Evolutionary conservation across 2,329 filamentous ascomycete genomes (phyloP).

Genomic region (Colletotrichum spinosum): DNA sequence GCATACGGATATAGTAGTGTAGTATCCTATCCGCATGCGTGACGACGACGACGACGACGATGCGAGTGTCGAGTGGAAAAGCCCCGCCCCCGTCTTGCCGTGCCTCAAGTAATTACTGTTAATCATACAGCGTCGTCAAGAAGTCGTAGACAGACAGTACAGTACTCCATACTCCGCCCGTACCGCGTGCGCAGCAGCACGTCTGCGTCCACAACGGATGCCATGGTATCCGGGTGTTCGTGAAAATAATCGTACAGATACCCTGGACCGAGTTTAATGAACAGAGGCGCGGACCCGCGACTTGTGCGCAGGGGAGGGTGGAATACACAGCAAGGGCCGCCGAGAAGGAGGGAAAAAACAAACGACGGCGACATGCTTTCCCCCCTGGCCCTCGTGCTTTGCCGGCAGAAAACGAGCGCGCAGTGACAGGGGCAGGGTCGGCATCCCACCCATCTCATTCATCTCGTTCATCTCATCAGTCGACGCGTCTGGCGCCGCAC

Average conservation of each 20-base stretch:
- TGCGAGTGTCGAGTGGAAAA: too few relatives aligned
- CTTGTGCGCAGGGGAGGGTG: slow-evolving; percentile 21
- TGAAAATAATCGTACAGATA: neutral
- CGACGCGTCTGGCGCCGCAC: slow-evolving; percentile 39
- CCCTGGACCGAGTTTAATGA: slow-evolving; percentile 34
- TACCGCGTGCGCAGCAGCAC: too few relatives aligned
- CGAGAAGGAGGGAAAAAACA: slow-evolving; percentile 11
- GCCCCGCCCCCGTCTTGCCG: too few relatives aligned
- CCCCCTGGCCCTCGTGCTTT: neutral
- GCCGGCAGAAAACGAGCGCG: slow-evolving; percentile 27
- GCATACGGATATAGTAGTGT: neutral
- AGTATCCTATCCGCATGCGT: neutral
- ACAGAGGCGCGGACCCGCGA: slow-evolving; percentile 9
- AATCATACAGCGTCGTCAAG: too few relatives aligned
- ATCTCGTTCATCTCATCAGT: slow-evolving; percentile 33
- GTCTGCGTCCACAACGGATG: too few relatives aligned
- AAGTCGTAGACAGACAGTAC: too few relatives aligned
- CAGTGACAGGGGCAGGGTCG: slow-evolving; percentile 32
- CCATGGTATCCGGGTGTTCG: too few relatives aligned
- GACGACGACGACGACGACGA: slow-evolving; percentile 11
- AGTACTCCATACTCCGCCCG: too few relatives aligned
- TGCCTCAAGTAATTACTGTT: too few relatives aligned
- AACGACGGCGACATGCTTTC: neutral
- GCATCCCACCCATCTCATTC: slow-evolving; percentile 28
- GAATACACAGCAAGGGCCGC: too few relatives aligned